Evolutionary conservation across 2,329 filamentous ascomycete genomes (phyloP), one percentile per base, ranked within the genome.

Genomic region (Neonectria coccinea): DNA sequence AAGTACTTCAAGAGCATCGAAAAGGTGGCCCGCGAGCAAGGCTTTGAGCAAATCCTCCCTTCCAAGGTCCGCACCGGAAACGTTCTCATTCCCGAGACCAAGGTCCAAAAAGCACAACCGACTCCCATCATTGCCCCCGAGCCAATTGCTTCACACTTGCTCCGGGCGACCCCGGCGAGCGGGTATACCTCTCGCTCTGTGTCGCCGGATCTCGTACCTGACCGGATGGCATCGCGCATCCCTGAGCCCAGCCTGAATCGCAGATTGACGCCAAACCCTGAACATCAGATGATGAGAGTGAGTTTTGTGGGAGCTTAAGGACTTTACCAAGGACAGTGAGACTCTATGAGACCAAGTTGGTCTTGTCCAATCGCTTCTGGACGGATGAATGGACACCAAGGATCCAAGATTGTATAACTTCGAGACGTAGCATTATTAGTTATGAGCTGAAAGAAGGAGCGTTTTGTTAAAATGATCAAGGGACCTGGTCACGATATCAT

Each of bases 1-100:
- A 69, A 89, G 81, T 92, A 92, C 77, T 92, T 92, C 78, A 91
- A 91, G 79, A 89, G 86, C 66, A 91, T 92, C 72, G 89, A 92
- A 77, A 84, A 88, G 73, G 84, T 90, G 2, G 88, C 88, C 47
- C 83, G 76, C 25, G 80, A 83, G 65, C 82, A 86, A 70, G 85
- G 85, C 42, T 88, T 87, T 74, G 84, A 87, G 75, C 85, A 87
- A 71, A 86, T 86, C 63, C 79, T 87, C 33, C 85, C 85, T 31
- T 87, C 85, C 31, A 84, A 82, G 66, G 83, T 88, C 62, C 84
- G 86, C 68, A 87, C 85, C 11, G 84, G 82, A 33, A 81, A 83
- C n/a, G 78, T 78, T 16, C 73, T 78, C 27, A 69, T 79, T 14
- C 79, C 79, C 20, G 68, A 72, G 33, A 80, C 80, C 42, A 78